These are phyloP conservation scores for Herpomyces periplanetae DNA, from an alignment of 2,329 filamentous ascomycete genomes.

Conservation along the genomic window DNA sequence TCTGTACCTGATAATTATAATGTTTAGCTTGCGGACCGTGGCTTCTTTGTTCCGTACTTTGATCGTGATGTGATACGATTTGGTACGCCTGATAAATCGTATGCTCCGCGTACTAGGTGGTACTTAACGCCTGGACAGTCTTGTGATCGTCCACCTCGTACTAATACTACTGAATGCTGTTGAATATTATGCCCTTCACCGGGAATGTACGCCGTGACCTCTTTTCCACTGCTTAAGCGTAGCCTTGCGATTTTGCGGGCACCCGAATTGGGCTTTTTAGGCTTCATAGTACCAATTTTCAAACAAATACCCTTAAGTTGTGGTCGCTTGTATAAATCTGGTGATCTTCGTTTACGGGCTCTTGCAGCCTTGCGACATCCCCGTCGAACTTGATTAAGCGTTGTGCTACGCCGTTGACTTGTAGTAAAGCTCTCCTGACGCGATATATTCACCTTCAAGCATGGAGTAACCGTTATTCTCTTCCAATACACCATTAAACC, in stretches of 20 bases:
- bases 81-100: slow-evolving; percentile 81
- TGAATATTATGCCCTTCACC: slow-evolving; percentile 96
- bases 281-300: slow-evolving; percentile 64
- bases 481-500: no score
- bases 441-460: no score
- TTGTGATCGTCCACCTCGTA: slow-evolving; percentile 66
- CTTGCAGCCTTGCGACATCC: slow-evolving; percentile 41
- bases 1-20: no score
- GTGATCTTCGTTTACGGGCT: slow-evolving; percentile 52
- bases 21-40: no score
- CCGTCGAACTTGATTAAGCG: slow-evolving; percentile 13
- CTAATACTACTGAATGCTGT: slow-evolving; percentile 85
- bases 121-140: slow-evolving; percentile 97
- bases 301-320: slow-evolving; percentile 83
- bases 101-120: slow-evolving; percentile 51
- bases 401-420: slow-evolving; percentile 8
- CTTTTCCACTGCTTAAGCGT: slow-evolving; percentile 42
- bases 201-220: slow-evolving; percentile 73
- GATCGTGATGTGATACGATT: slow-evolving; percentile 49
- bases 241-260: slow-evolving; percentile 85
- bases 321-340: slow-evolving; percentile 34
- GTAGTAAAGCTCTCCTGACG: no score
- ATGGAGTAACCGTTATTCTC: no score
- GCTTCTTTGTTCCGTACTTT: slow-evolving; percentile 97
- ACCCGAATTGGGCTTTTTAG: slow-evolving; percentile 95